These are phyloP conservation scores for Pluteus cervinus DNA, from an alignment of 768 basidiomycete species.

Conservation along the genomic window DNA sequence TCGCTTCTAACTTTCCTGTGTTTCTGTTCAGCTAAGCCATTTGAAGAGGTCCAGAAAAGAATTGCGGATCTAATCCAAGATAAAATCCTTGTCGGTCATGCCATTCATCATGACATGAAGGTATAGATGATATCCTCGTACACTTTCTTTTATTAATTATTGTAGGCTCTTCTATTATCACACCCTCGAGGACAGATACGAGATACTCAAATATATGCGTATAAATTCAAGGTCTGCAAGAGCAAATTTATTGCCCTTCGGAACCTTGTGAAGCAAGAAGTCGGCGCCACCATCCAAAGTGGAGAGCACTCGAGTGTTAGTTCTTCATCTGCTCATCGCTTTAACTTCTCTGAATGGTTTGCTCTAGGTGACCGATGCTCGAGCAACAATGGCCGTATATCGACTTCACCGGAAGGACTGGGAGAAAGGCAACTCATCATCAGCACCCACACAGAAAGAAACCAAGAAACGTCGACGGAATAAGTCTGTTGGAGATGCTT, in stretches of 20 bases:
- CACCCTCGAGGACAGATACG: conserved; percentile 60
- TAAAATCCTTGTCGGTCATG: conserved; percentile 83
- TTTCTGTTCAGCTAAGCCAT: conserved; percentile 54
- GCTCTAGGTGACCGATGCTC: conserved; percentile 79
- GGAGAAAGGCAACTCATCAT: too few relatives aligned
- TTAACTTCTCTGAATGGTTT: conserved; percentile 1
- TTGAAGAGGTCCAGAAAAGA: conserved; percentile 71
- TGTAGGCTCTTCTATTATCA: conserved; percentile 60
- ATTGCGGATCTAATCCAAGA: conserved; percentile 76
- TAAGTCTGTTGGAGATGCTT: too few relatives aligned
- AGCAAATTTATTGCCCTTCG: conserved; percentile 71
- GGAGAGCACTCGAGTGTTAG: conserved; percentile 91
- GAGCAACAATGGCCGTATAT: conserved; percentile 94
- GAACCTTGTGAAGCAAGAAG: conserved; percentile 71
- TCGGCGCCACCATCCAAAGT: conserved; percentile 74
- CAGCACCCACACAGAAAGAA: too few relatives aligned
- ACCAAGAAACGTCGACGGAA: too few relatives aligned
- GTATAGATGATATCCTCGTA: conserved; percentile 28
- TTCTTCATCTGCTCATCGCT: conserved; percentile 8
- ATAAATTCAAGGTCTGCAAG: conserved; percentile 53
- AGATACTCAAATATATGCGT: conserved; percentile 64
- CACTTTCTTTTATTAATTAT: conserved; percentile 3
- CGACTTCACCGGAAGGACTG: conserved; percentile 76
- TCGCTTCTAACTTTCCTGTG: neutral
- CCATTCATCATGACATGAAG: conserved; percentile 86